phyloP scores from a whole-genome alignment of 768 basidiomycete genomes.

The Panaeolus cyanescens region DNA sequence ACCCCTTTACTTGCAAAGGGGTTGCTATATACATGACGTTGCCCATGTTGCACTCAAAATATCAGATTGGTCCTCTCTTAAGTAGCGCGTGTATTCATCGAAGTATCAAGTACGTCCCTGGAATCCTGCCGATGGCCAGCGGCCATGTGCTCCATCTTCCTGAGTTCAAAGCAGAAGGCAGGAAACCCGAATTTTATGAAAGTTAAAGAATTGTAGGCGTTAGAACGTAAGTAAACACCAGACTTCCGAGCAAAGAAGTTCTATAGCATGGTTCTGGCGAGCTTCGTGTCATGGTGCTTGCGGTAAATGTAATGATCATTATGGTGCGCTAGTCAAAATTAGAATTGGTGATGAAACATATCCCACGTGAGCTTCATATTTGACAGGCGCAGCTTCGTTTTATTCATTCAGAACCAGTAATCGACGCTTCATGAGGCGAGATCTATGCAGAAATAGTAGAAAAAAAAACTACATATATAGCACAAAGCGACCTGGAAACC shows the following conservation, averaged over 20 bases:
- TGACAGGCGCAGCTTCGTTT: too few species aligned
- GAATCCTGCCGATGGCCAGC: too few species aligned
- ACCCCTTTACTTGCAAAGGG: not conserved
- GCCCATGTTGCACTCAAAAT: not conserved
- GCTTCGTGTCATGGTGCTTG: not conserved
- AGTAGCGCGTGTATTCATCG: not conserved
- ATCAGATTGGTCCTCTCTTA: not conserved
- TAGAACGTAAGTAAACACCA: not conserved
- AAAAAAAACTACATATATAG: not conserved
- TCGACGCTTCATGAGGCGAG: too few species aligned
- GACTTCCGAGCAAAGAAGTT: not conserved
- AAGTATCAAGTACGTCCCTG: not conserved
- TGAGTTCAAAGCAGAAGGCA: not conserved
- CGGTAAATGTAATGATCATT: not conserved
- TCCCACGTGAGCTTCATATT: not conserved
- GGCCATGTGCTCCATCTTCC: not conserved
- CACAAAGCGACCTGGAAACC: not conserved
- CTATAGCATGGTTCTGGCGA: not conserved
- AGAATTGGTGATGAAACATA: constrained; percentile 1
- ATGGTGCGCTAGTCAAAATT: not conserved
- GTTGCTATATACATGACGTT: not conserved
- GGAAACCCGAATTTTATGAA: not conserved
- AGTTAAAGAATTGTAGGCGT: not conserved
- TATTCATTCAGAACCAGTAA: too few species aligned
- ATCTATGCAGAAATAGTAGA: not conserved